phyloP scores from a whole-genome alignment of 345 rosid genomes.

The Clarkia xantiana region DNA sequence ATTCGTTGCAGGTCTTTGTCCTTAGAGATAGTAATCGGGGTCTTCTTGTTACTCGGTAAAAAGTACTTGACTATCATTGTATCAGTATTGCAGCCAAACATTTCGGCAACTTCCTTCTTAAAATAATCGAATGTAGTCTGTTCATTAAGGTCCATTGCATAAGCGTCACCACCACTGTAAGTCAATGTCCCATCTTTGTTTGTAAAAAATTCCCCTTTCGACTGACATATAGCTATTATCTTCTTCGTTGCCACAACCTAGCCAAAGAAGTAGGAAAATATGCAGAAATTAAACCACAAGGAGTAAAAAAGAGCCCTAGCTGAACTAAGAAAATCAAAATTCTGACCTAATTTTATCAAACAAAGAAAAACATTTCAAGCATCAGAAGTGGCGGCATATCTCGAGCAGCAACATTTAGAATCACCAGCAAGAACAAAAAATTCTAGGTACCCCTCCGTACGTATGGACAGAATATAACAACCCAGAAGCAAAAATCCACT shows the following conservation, averaged over 20 bases:
- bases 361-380: too few relatives aligned
- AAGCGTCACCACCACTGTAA: slow-evolving; percentile 66
- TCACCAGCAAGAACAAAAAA: too few relatives aligned
- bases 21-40: slow-evolving; percentile 70
- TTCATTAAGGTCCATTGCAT: slow-evolving; percentile 58
- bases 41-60: slow-evolving; percentile 79
- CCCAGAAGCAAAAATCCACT: too few relatives aligned
- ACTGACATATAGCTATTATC: slow-evolving; percentile 82
- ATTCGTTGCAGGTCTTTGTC: slow-evolving; percentile 78
- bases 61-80: slow-evolving; percentile 61
- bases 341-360: too few relatives aligned
- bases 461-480: too few relatives aligned
- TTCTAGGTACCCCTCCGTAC: too few relatives aligned
- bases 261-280: too few relatives aligned
- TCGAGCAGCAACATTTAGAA: too few relatives aligned
- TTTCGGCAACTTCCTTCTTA: slow-evolving; percentile 63
- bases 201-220: slow-evolving; percentile 68
- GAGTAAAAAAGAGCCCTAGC: too few relatives aligned
- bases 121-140: slow-evolving; percentile 42
- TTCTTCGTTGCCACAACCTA: slow-evolving; percentile 59
- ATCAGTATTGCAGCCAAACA: slow-evolving; percentile 39
- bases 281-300: too few relatives aligned
- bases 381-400: too few relatives aligned
- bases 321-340: too few relatives aligned
- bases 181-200: slow-evolving; percentile 50